phyloP scores from a whole-genome alignment of 177 flowering plant genomes.

The Vitis hybrid region DNA sequence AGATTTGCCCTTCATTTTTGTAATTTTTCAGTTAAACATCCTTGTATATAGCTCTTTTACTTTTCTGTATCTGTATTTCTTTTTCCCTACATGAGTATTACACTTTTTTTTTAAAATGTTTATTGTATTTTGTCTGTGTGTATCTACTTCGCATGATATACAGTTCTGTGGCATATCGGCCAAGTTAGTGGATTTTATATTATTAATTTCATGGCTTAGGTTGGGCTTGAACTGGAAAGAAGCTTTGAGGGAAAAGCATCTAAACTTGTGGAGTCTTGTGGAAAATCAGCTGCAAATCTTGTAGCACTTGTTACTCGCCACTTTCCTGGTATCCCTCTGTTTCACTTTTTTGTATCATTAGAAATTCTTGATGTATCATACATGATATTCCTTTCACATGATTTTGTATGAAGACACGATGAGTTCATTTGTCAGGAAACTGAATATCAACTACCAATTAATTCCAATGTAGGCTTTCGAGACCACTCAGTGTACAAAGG shows the following conservation, averaged over 20 bases:
- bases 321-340: conserved; percentile 67
- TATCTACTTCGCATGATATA: neutral
- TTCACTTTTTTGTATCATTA: neutral
- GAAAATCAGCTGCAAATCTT: conserved; percentile 82
- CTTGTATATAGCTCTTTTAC: neutral
- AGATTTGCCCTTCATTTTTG: conserved; percentile 3
- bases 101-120: too few relatives aligned
- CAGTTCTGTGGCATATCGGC: neutral
- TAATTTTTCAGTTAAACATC: neutral
- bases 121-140: neutral
- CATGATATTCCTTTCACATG: neutral
- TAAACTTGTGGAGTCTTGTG: conserved; percentile 80
- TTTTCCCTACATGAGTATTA: neutral
- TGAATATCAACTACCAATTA: neutral
- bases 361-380: too few relatives aligned
- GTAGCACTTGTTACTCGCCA: conserved; percentile 71
- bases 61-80: neutral
- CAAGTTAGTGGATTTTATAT: neutral
- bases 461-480: conserved; percentile 62
- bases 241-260: conserved; percentile 87
- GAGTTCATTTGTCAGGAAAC: neutral
- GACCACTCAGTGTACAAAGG: conserved; percentile 96
- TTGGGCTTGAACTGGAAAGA: conserved; percentile 77
- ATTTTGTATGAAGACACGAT: neutral
- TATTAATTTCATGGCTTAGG: conserved; percentile 37